Percentiles rank a stretch among this genome's conserved stretches.
phyloP scores from a whole-genome alignment of 768 basidiomycete species.

The Gautieria morchelliformis region DNA sequence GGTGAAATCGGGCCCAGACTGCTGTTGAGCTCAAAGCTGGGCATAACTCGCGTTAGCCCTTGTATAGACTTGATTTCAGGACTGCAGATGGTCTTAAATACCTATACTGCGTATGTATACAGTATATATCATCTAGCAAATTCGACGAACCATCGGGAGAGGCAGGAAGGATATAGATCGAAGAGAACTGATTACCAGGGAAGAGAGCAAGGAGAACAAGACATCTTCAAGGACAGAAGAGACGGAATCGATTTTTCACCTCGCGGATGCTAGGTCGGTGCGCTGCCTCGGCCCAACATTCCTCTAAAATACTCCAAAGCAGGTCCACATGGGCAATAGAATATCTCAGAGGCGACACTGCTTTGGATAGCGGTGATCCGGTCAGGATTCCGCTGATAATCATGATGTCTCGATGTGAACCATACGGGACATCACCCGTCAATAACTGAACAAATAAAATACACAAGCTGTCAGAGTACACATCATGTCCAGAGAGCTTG shows the following conservation, averaged over 20 bases:
- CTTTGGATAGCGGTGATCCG: background rate
- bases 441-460: background rate
- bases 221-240: background rate
- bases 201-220: no score
- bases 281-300: background rate
- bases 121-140: no score
- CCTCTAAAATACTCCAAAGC: background rate
- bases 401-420: background rate
- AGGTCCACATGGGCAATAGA: background rate
- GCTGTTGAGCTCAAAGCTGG: no score
- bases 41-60: no score
- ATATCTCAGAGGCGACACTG: background rate
- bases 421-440: background rate
- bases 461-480: background rate
- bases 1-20: no score
- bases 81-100: no score
- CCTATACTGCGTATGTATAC: no score
- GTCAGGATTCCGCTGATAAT: background rate
- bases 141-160: no score
- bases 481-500: background rate
- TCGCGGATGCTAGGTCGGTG: background rate
- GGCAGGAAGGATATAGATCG: no score
- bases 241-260: background rate
- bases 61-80: no score
- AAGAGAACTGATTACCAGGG: no score